Evolutionary conservation across 2,329 filamentous ascomycete species (phyloP).

Genomic region (Podosphaera fusca): DNA sequence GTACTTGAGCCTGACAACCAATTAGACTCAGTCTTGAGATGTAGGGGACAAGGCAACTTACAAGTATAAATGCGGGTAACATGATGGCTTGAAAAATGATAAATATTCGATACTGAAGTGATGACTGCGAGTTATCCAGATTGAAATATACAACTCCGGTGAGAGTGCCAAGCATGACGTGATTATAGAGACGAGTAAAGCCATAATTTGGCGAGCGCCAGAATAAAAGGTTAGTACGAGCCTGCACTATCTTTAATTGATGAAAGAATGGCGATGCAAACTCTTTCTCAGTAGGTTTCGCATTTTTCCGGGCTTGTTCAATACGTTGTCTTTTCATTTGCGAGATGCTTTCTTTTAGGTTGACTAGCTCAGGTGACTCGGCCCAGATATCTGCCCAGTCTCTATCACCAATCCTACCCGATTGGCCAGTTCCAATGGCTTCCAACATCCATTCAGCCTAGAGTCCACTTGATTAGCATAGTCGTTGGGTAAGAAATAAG

Average conservation of each 20-base stretch:
- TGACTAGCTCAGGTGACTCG: conserved; percentile 31
- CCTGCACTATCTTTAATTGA: conserved; percentile 54
- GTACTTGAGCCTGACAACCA: conserved; percentile 36
- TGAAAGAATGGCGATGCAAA: conserved; percentile 61
- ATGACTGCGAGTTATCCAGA: conserved; percentile 50
- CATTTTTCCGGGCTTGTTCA: conserved; percentile 19
- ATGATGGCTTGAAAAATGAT: conserved; percentile 80
- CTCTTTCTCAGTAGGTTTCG: conserved; percentile 34
- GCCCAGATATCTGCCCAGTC: conserved; percentile 42
- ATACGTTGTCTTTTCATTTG: conserved; percentile 29
- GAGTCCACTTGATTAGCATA: not conserved
- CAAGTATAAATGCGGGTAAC: conserved; percentile 56
- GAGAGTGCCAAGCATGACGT: conserved; percentile 54
- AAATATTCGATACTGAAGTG: conserved; percentile 69
- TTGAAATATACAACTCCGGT: conserved; percentile 62
- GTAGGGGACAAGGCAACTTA: not conserved
- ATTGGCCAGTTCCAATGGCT: conserved; percentile 39
- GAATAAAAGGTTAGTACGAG: conserved; percentile 53
- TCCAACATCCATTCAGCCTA: conserved; percentile 31
- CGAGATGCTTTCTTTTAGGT: conserved; percentile 30
- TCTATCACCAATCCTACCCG: conserved; percentile 33
- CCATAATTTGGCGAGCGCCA: conserved; percentile 79
- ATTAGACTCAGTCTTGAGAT: no score
- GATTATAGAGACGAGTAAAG: conserved; percentile 70
- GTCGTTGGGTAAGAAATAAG: no score